Evolutionary conservation across 495 filamentous ascomycete genomes (phyloP), one percentile per base, ranked within the genome.

Genomic region (Aspergillus leporis): DNA sequence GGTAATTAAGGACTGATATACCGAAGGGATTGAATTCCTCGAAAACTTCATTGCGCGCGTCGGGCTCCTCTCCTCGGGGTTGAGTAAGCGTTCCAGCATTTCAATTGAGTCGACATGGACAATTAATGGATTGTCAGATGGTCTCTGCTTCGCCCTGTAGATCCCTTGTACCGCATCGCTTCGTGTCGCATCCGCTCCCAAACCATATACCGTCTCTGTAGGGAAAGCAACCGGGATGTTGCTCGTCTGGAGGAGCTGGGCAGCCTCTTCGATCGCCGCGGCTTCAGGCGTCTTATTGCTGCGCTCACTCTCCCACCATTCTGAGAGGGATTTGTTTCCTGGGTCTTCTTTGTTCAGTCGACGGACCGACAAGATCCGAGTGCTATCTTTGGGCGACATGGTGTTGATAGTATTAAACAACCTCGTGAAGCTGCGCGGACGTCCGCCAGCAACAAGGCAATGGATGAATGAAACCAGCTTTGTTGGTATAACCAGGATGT

Each of bases 181-280:
- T 66, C 89, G 83, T 30, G 92, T 97, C 6, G 94, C 95, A 77
- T 98, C 94, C 19, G 93, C 94, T 50, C 92, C 94, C 14, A 99
- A 81, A 2, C 94, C 94, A 72, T 99, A 99, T 10, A 99, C 94
- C 6, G 94, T 99, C 74, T 99, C 94, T 0, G 95, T 99, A 5
- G 94, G 95, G 69, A 99, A 99, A 9, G 91, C 95, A 43, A 99
- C 90, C 18, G 93, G 92, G 25, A 83, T 77, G 69, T 89, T 79
- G 58, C 83, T 84, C 30, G 77, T 78, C 30, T 74, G 84, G 34
- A 96, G 79, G 58, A 82, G 75, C 12, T 77, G 51, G 13, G 87
- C 89, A 6, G 90, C 90, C 61, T 76, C 74, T 49, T 70, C 68
- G 40, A 80, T 73, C 16, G 70, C 74, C 18, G 66, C 62, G 5